phyloP scores from a whole-genome alignment of 768 basidiomycete genomes.

The Cystobasidiopsis lactophilus region DNA sequence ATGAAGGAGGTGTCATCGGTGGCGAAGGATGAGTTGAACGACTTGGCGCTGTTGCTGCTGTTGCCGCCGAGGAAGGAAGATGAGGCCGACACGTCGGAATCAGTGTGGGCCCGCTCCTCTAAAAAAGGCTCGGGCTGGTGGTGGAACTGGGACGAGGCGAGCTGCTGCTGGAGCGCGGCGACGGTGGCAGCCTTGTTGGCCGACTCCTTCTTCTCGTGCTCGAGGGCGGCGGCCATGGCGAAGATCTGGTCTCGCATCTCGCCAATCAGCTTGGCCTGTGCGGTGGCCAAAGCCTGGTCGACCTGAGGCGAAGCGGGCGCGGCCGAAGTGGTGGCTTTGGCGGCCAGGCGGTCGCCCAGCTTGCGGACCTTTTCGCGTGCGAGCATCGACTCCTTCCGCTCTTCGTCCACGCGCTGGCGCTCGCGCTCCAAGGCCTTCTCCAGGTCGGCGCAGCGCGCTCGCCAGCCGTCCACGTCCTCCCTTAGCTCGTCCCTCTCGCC shows the following conservation, averaged over 20 bases:
- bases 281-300: conserved; percentile 16
- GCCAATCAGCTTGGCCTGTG: conserved; percentile 22
- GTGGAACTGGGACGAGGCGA: neutral
- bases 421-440: conserved; percentile 48
- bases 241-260: conserved; percentile 28
- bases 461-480: conserved; percentile 72
- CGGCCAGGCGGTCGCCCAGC: conserved; percentile 9
- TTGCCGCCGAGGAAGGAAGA: neutral
- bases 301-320: neutral
- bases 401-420: conserved; percentile 46
- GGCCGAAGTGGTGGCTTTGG: neutral
- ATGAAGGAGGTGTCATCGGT: conserved; percentile 9
- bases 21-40: conserved; percentile 5
- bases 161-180: neutral
- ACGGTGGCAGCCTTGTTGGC: neutral
- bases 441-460: conserved; percentile 48
- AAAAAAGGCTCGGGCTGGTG: neutral
- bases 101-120: conserved; percentile 1
- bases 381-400: conserved; percentile 62
- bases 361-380: conserved; percentile 35
- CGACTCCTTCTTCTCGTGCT: conserved; percentile 21
- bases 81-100: neutral
- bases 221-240: conserved; percentile 25
- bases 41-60: neutral
- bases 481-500: conserved; percentile 72